Base-by-base conservation (phyloP, 257 asterid species). In the Catharanthus roseus region DNA sequence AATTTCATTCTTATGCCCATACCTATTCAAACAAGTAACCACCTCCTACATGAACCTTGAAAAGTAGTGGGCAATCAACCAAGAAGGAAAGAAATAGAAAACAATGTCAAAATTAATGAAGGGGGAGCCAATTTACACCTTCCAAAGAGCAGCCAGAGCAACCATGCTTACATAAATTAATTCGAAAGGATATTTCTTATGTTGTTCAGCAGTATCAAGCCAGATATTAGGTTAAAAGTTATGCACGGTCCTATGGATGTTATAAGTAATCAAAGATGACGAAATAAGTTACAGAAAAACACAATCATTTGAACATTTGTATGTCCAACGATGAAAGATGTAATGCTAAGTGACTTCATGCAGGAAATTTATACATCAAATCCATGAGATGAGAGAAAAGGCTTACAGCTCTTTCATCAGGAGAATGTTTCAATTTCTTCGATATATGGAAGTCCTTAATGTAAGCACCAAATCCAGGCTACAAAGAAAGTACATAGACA, bases 381-480 rank as follows among this genome's bases (percentile, higher is more conserved):
- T 68, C 29, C 56, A 45, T 24, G 47, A 42, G 71, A 76, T 50
- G 55, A 21, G 53, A 69, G 58, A 21, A 79, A 73, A 68, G 69
- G 79, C 96, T 85, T 84, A 93, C 98, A 58, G 89, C 76, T 77
- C 72, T 88, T 58, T 83, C 93, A 73, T 79, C 88, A 36, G 80
- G 82, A 50, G 90, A 64, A 72, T 74, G 68, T 77, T 75, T 86
- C 36, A 79, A 49, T 74, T 72, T 74, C 81, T 86, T 89, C 39
- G 87, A 70, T 67, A 95, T 85, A 79, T 80, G 82, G 85, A 95
- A 91, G 83, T 88, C 97, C 73, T 75, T 82, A 72, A 89, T 80
- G 64, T 81, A 89, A 71, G 97, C 88, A 56, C 89, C 93, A 72
- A 56, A 91, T 72, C 99, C 97, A 82, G 99, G 87, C 99, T 91